These are phyloP conservation scores for Triangularia verruculosa DNA, from an alignment of 2,329 filamentous ascomycete species.

Conservation along the genomic window DNA sequence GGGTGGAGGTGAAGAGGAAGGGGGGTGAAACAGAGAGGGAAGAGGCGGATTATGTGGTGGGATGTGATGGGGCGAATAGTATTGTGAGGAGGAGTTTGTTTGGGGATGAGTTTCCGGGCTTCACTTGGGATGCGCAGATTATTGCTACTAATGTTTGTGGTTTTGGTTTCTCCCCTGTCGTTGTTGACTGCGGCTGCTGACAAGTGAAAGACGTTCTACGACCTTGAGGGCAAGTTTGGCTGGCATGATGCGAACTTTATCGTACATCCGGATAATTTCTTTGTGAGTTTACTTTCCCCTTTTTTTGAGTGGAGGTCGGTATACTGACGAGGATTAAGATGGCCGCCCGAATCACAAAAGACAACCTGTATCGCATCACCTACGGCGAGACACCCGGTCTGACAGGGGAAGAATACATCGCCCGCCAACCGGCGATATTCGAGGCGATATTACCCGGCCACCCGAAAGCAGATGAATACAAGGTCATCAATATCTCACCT, in stretches of 20 bases:
- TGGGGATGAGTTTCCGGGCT: constrained; percentile 55
- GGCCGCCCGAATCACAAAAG: constrained; percentile 57
- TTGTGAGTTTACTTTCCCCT: constrained; percentile 30
- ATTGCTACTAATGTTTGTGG: constrained; percentile 57
- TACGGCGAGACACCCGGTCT: constrained; percentile 58
- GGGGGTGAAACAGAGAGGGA: constrained; percentile 35
- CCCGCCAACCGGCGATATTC: constrained; percentile 54
- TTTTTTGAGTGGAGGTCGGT: not conserved
- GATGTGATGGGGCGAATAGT: constrained; percentile 54
- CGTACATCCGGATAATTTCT: constrained; percentile 58
- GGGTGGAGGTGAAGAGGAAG: constrained; percentile 42
- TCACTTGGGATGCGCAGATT: constrained; percentile 59
- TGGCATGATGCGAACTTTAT: constrained; percentile 59
- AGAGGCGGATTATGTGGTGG: constrained; percentile 52
- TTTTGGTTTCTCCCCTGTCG: not conserved
- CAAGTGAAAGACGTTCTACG: constrained; percentile 53
- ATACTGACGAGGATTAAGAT: constrained; percentile 40
- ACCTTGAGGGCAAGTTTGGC: constrained; percentile 51
- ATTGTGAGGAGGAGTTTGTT: constrained; percentile 49
- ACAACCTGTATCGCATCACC: constrained; percentile 61
- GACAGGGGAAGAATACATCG: constrained; percentile 49
- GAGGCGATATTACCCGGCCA: constrained; percentile 57
- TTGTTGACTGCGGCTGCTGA: constrained; percentile 11
- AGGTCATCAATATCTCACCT: constrained; percentile 54
- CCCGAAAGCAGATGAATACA: constrained; percentile 57